Evolutionary conservation across 2,329 filamentous ascomycete genomes (phyloP).

Genomic region (Zelopaecilomyces penicillatus): DNA sequence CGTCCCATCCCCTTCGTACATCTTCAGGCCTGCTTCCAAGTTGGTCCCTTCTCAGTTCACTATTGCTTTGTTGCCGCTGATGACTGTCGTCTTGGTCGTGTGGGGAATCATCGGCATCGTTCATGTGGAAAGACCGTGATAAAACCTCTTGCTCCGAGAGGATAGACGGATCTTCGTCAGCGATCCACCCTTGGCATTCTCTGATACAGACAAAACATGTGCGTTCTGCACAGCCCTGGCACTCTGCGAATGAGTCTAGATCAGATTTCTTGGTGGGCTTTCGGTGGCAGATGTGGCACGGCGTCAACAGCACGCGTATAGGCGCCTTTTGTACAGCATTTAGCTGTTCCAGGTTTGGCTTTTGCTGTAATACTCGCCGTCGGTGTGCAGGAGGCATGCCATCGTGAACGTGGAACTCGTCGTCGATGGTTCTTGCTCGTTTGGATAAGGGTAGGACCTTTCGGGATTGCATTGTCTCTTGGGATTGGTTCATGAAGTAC

Average conservation of each 20-base stretch:
- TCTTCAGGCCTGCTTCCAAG: too few species aligned
- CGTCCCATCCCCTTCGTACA: conserved; percentile 25
- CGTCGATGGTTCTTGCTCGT: conserved; percentile 20
- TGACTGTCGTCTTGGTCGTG: background rate
- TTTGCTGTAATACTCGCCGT: conserved; percentile 16
- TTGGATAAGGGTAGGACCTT: conserved; percentile 24
- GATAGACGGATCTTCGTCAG: conserved; percentile 12
- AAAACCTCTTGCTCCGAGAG: conserved; percentile 28
- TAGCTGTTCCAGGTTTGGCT: conserved; percentile 5
- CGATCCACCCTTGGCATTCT: conserved; percentile 46
- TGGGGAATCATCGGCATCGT: conserved; percentile 33
- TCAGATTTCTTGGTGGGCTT: conserved; percentile 57
- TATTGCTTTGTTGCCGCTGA: too few species aligned
- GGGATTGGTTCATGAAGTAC: conserved; percentile 18
- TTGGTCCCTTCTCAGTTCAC: too few species aligned
- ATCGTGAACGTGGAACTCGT: conserved; percentile 14
- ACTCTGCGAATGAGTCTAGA: conserved; percentile 57
- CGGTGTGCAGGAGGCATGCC: conserved; percentile 12
- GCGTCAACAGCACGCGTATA: conserved; percentile 28
- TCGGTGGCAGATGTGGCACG: conserved; percentile 61
- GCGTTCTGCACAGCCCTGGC: conserved; percentile 50
- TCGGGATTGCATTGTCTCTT: conserved; percentile 16
- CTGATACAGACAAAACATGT: conserved; percentile 64
- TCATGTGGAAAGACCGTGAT: conserved; percentile 41
- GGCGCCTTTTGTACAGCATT: too few species aligned